These are phyloP conservation scores for Ogataea pignaliae DNA, from an alignment of 805 yeast species.

Conservation along the genomic window DNA sequence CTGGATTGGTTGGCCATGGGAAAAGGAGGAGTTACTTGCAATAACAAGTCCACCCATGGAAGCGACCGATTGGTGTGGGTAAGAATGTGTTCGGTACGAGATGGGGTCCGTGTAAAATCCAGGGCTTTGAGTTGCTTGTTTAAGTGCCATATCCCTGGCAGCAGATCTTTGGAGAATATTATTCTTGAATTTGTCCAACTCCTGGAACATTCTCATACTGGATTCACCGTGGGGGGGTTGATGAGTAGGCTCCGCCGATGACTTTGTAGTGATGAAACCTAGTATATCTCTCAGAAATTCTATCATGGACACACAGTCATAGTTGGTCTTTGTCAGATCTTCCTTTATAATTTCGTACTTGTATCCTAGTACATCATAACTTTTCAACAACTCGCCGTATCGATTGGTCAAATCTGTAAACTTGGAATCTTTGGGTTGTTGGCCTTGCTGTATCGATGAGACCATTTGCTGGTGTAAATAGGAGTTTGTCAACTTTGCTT, in stretches of 20 bases:
- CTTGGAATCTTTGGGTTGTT: conserved; percentile 10
- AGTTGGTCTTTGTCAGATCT: conserved; percentile 44
- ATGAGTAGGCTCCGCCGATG: conserved; percentile 7
- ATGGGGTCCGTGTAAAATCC: conserved; percentile 14
- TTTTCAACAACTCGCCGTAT: conserved; percentile 38
- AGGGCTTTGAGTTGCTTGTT: conserved; percentile 16
- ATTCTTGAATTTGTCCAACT: conserved; percentile 24
- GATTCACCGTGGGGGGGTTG: conserved; percentile 5
- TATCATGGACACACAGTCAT: conserved; percentile 48
- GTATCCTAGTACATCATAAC: conserved; percentile 37
- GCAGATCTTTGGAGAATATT: conserved; percentile 30
- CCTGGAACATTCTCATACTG: conserved; percentile 9
- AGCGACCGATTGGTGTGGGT: conserved; percentile 3
- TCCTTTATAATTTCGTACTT: conserved; percentile 45
- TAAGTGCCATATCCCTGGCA: conserved; percentile 27
- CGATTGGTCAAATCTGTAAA: conserved; percentile 13
- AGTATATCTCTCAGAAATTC: conserved; percentile 34
- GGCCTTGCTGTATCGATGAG: conserved; percentile 14
- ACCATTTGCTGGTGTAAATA: conserved; percentile 21
- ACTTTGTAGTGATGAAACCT: conserved; percentile 6
- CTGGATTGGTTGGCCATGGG: neutral
- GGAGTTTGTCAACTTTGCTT: conserved; percentile 18
- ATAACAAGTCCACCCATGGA: conserved; percentile 2
- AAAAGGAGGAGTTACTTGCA: neutral
- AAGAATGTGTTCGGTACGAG: neutral